phyloP scores from a whole-genome alignment of 2,329 filamentous ascomycete genomes.

The Neophaeococcomyces mojaviensis region DNA sequence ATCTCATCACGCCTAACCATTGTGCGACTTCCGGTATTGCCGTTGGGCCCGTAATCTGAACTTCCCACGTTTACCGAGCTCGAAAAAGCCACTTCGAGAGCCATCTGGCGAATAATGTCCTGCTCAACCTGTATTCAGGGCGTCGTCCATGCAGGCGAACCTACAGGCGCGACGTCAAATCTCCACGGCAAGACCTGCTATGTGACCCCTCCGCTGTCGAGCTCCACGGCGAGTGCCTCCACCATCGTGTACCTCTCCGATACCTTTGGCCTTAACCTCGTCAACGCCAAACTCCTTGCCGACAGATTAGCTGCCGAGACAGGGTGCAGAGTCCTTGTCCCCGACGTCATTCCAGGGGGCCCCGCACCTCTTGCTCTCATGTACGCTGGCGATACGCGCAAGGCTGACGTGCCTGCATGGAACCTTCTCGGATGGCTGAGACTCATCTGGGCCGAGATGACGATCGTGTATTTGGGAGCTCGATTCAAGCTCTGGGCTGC shows the following conservation, averaged over 20 bases:
- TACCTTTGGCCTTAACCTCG: constrained; percentile 49
- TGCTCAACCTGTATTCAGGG: no score
- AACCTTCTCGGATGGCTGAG: not conserved
- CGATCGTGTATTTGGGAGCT: constrained; percentile 7
- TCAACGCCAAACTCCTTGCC: constrained; percentile 47
- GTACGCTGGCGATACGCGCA: constrained; percentile 14
- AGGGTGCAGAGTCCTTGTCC: constrained; percentile 23
- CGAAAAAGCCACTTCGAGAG: no score
- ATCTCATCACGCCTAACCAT: no score
- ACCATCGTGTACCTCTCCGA: constrained; percentile 36
- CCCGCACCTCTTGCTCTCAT: constrained; percentile 16
- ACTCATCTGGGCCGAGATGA: constrained; percentile 9
- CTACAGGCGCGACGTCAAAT: no score
- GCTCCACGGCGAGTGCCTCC: no score
- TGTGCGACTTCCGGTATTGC: no score
- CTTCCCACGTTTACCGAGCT: no score
- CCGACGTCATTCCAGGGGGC: constrained; percentile 23
- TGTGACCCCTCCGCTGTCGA: no score
- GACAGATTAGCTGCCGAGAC: constrained; percentile 43
- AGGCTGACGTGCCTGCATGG: constrained; percentile 3
- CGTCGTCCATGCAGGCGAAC: no score
- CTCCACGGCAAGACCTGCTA: no score
- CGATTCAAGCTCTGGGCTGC: constrained; percentile 23
- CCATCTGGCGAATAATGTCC: no score
- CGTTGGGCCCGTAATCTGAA: no score